Evolutionary conservation across 805 yeast species (phyloP), one percentile per base, ranked within the genome.

Genomic region (Starmerella gropengiesseri): DNA sequence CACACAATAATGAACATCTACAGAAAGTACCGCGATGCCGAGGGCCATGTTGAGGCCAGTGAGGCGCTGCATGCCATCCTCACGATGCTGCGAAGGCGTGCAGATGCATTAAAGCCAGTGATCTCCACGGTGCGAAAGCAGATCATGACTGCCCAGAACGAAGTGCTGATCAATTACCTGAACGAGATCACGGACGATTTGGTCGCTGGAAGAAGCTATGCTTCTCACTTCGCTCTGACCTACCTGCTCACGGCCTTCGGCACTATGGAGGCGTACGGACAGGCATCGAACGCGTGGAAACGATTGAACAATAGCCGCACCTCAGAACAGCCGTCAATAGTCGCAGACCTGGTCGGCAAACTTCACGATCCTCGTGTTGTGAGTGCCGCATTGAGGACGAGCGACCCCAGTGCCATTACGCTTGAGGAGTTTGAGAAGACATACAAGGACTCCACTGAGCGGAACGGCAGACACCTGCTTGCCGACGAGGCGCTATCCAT

Each of bases 161-260:
- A 26, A 19, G 45, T 44, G 14, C 40, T 55, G 27, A 14, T 31
- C 12, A 41, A 22, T 31, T 52, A 46, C 40, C 46, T 55, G 29
- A 40, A 44, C 27, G 56, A 53, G 35, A 47, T 55, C 22, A 44
- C 48, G 5, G 44, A 40, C 21, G 58, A 55, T 19, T 31, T 55
- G 8, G 40, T 38, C 5, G 41, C 44, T 13, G 51, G 49, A 20
- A 40, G 48, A 9, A 38, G 48, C 33, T 48, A 40, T 23, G 50
- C 55, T 17, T 41, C 53, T 8, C 48, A 37, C 8, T 53, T 48
- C 26, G 58, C 54, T 17, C 37, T 53, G 17, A 40, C 49, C 11
- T 55, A 52, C 31, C 14, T 55, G 40, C n/a, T 55, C 20, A 53
- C 57, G 3, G 55, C 58, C 3, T 50, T 50, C 29, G 41, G 43